Percentiles rank a stretch among this genome's conserved stretches.
Evolutionary conservation across 768 basidiomycete species (phyloP).

Genomic region (Grammothele lineata): DNA sequence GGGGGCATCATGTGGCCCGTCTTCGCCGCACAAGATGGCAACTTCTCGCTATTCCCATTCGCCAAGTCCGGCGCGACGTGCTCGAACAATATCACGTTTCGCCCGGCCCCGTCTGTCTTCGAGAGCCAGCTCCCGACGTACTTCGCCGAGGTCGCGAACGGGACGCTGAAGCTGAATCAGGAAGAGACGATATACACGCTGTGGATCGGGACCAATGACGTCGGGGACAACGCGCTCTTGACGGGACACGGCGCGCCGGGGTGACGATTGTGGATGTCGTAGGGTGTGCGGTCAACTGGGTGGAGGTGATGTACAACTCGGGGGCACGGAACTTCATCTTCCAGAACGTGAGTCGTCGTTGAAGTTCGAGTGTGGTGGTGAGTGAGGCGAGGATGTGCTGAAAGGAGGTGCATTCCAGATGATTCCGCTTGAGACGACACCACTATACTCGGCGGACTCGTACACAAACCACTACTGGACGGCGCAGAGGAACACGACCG

Average conservation of each 20-base stretch:
- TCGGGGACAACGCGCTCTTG: conserved; percentile 50
- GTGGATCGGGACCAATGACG: conserved; percentile 63
- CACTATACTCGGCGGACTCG: conserved; percentile 28
- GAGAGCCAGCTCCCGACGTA: conserved; percentile 54
- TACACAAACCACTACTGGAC: conserved; percentile 33
- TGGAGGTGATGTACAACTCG: conserved; percentile 48
- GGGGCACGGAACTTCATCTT: conserved; percentile 68
- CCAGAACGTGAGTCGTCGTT: conserved; percentile 48
- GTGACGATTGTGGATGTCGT: conserved; percentile 58
- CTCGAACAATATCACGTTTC: conserved; percentile 54
- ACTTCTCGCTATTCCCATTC: conserved; percentile 48
- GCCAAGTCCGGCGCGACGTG: conserved; percentile 62
- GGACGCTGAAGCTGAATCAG: conserved; percentile 34
- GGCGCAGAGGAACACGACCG: conserved; percentile 28
- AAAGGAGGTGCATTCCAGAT: conserved; percentile 21
- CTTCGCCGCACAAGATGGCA: conserved; percentile 53
- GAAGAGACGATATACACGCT: conserved; percentile 56
- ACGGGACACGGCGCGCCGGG: conserved; percentile 40
- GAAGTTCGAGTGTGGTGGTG: neutral
- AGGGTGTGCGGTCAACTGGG: conserved; percentile 55
- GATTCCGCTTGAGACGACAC: conserved; percentile 29
- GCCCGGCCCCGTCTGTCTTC: conserved; percentile 52
- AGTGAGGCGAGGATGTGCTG: neutral
- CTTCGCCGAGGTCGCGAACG: conserved; percentile 39
- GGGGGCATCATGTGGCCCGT: conserved; percentile 43